Conservation (phyloP, 805 yeast species). For the Zygotorulaspora chibaensis region DNA sequence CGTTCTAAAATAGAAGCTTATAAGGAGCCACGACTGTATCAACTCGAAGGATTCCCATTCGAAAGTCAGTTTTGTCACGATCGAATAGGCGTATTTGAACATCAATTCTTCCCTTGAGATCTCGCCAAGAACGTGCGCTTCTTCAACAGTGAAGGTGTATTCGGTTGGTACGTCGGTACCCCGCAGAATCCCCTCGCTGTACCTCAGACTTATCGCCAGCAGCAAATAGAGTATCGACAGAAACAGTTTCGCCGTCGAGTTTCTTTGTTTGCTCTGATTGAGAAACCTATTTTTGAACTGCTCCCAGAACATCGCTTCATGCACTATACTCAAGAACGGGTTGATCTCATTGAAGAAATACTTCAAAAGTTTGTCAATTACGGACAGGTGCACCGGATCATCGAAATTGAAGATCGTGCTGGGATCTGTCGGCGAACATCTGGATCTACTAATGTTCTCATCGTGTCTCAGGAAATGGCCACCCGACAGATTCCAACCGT, state of each 20-base stretch:
- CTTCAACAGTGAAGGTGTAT: constrained; percentile 1
- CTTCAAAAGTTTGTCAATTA: constrained; percentile 35
- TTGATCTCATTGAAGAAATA: constrained; percentile 46
- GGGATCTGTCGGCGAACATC: constrained; percentile 27
- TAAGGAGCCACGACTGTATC: constrained; percentile 48
- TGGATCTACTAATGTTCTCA: constrained; percentile 10
- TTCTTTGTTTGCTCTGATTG: constrained; percentile 24
- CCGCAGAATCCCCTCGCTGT: constrained; percentile 38
- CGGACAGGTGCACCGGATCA: constrained; percentile 17
- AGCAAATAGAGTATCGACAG: constrained; percentile 48
- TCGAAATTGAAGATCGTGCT: constrained; percentile 22
- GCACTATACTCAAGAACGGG: constrained; percentile 49
- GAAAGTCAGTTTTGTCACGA: constrained; percentile 40
- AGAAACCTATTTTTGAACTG: constrained; percentile 39
- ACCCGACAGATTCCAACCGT: constrained; percentile 67
- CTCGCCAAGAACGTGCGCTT: constrained; percentile 6
- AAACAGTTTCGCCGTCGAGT: constrained; percentile 42
- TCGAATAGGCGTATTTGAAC: constrained; percentile 40
- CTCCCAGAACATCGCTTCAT: constrained; percentile 49
- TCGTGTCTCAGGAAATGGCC: constrained; percentile 43
- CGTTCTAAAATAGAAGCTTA: constrained; percentile 42
- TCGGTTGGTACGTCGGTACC: constrained; percentile 1
- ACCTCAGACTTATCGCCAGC: constrained; percentile 49
- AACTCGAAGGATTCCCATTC: constrained; percentile 52
- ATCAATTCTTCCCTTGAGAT: constrained; percentile 38